Base-by-base conservation (phyloP, 108 stramenopile species). In the Nannochloropsis gaditana region DNA sequence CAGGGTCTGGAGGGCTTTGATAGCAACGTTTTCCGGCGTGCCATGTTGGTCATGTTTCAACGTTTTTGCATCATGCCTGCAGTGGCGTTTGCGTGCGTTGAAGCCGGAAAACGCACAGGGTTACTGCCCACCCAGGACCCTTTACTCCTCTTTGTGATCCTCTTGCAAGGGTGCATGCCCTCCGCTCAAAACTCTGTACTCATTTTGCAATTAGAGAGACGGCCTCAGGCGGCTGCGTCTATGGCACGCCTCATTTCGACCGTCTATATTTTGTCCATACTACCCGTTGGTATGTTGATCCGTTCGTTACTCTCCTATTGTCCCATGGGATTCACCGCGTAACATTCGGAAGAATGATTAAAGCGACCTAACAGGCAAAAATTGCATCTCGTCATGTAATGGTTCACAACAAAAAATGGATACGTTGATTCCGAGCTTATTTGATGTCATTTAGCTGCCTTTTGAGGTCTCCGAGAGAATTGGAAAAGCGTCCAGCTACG, bases 81-180 rank as follows among this genome's bases (percentile, higher is more conserved):
- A 15, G 15, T 73, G 19, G 59, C 59, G 19, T n/a, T 73, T 73
- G 59, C 59, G 2, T n/a, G 15, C 19, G 59, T 73, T 3, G 59
- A 73, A 73, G 2, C 59, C 15, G 59, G 59, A 73, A 73, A 73
- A 8, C 59, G 59, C 59, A 73, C n/a, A n/a, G 59, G 59, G 4
- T n/a, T 73, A 15, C 59, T 73, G 19, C 59, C 59, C 15, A n/a
- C 59, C 19, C 19, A n/a, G 4, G 88, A 88, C 82, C 88, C 88
- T 19, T 50, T 84, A 45, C 88, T 88, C 10, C 50, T 88, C 44
- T 88, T 88, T 43, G 88, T 88, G 19, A 73, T 88, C 41, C 84
- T 88, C 43, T 47, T 88, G 73, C 81, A 88, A 41, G 79, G 82
- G 4, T 41, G 45, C 84, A 87, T 87, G 87, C 87, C 87, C 9